Evolutionary conservation across 2,329 filamentous ascomycete species (phyloP).

Genomic region (Amauroascus verrucosus): DNA sequence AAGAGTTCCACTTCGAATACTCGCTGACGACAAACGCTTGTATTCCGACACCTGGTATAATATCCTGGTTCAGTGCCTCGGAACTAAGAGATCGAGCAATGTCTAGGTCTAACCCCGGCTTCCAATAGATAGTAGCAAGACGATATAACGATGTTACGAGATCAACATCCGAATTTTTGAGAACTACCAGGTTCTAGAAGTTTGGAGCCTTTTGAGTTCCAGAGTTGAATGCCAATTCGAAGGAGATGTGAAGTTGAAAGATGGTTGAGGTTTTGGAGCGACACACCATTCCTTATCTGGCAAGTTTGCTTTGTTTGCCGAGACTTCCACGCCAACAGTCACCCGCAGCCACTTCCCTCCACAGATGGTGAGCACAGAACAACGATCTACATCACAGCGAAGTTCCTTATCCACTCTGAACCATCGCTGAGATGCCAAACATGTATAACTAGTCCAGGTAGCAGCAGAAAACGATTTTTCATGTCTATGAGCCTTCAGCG

Average conservation of each 20-base stretch:
- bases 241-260: neutral
- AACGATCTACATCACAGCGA: neutral
- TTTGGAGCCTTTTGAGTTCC: neutral
- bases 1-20: neutral
- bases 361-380: too few relatives aligned
- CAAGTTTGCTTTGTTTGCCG: conserved; percentile 4
- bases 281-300: neutral
- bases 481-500: too few relatives aligned
- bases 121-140: neutral
- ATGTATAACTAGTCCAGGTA: too few relatives aligned
- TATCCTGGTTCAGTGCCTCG: too few relatives aligned
- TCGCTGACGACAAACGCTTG: neutral
- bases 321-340: too few relatives aligned
- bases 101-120: too few relatives aligned
- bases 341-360: too few relatives aligned
- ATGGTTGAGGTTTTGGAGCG: neutral
- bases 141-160: neutral
- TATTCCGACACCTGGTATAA: too few relatives aligned
- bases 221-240: neutral
- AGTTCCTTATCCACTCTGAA: neutral
- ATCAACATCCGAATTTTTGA: neutral
- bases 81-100: too few relatives aligned
- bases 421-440: neutral
- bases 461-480: too few relatives aligned
- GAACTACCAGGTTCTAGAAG: neutral